Evolutionary conservation across 495 filamentous ascomycete species (phyloP).

Genomic region (Glarea lozoyensis): DNA sequence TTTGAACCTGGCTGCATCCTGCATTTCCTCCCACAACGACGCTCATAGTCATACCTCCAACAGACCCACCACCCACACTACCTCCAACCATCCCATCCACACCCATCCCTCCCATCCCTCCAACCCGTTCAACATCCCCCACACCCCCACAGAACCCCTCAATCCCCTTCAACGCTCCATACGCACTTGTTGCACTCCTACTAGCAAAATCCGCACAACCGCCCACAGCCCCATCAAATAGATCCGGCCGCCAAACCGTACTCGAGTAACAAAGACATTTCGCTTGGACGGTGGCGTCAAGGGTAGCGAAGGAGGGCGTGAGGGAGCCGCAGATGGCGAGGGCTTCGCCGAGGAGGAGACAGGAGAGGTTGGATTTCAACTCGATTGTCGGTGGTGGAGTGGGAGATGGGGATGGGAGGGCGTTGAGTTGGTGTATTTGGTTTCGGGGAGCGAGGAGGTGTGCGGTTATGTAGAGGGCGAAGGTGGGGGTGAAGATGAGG

Average conservation of each 20-base stretch:
- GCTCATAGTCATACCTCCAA: no score
- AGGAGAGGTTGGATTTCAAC: slow-evolving; percentile 3
- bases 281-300: slow-evolving; percentile 12
- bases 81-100: no score
- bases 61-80: no score
- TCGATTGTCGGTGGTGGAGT: neutral
- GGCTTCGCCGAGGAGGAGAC: slow-evolving; percentile 8
- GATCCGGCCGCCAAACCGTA: slow-evolving; percentile 9
- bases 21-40: no score
- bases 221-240: slow-evolving; percentile 14
- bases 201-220: slow-evolving; percentile 13
- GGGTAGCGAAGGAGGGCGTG: slow-evolving; percentile 12
- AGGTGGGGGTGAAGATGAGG: neutral
- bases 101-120: no score
- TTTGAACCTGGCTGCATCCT: no score
- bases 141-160: no score
- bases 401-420: neutral
- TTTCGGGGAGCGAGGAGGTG: no score
- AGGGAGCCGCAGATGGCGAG: slow-evolving; percentile 13
- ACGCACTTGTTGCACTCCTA: slow-evolving; percentile 6
- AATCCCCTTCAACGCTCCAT: no score
- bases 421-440: no score
- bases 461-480: no score
- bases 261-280: slow-evolving; percentile 17
- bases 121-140: no score